Percentiles rank a stretch among this genome's conserved stretches.
Evolutionary conservation across 306 rosid genomes (phyloP).

Genomic region (Fagus crenata): DNA sequence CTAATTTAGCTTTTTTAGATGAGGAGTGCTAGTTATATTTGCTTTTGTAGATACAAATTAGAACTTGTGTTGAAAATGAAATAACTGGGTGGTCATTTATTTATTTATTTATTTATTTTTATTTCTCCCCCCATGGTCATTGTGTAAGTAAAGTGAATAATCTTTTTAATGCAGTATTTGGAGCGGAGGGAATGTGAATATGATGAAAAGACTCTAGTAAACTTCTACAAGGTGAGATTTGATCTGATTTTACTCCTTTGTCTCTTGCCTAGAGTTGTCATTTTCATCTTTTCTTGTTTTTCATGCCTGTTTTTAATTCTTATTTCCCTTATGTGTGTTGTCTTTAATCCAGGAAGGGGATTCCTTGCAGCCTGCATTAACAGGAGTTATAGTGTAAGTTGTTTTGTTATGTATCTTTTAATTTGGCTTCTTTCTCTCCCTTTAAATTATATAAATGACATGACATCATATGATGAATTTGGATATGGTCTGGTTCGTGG

Average conservation of each 20-base stretch:
- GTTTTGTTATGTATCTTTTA: not conserved
- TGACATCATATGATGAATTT: no score
- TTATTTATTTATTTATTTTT: no score
- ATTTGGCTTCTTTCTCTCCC: not conserved
- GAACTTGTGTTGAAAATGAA: not conserved
- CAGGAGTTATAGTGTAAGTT: conserved; percentile 82
- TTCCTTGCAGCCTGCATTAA: conserved; percentile 51
- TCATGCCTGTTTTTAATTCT: not conserved
- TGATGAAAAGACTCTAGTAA: conserved; percentile 50
- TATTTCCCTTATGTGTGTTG: conserved; percentile 2
- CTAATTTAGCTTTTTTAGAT: not conserved
- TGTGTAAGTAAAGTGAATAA: not conserved
- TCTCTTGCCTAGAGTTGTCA: not conserved
- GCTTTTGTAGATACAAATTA: not conserved
- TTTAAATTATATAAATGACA: not conserved
- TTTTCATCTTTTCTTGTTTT: not conserved
- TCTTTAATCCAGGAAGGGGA: conserved; percentile 57
- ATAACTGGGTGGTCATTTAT: not conserved
- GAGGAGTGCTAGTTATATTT: not conserved
- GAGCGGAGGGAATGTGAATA: conserved; percentile 83
- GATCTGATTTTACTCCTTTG: not conserved
- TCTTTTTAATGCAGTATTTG: conserved; percentile 61
- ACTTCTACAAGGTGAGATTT: conserved; percentile 60
- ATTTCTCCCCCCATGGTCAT: not conserved
- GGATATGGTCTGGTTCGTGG: not conserved